Base-by-base conservation (phyloP, 768 basidiomycete species). In the Trametes meyenii region DNA sequence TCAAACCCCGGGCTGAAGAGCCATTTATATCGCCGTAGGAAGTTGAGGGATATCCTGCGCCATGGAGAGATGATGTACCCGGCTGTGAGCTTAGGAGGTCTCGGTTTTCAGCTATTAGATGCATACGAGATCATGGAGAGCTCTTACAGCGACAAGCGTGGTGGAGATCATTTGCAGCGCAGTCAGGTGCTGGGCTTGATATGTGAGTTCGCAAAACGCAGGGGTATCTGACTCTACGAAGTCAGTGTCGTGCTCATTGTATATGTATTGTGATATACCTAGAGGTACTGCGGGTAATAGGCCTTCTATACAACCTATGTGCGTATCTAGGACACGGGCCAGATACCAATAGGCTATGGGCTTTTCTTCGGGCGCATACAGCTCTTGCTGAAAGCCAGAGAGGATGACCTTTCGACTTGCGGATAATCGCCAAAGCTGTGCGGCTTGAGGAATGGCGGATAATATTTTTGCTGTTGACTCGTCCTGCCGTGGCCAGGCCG, bases 291-390 rank as follows among this genome's bases (percentile, higher is more conserved):
- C 70, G 1, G 67, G 63, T 16, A 81, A 50, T 45, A 90, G 55
- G 16, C 74, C 70, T 55, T 89, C 85, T 55, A 90, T 71, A 60
- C 77, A 81, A 3, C 73, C 71, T 10, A 89, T 67, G 64, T 91
- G 86, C 23, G 72, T 72, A 19, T 86, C 83, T 0, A 88, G 74
- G 3, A 92, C 79, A 45, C 81, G 79, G 2, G 81, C 70, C 5
- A 78, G 75, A 67, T 90, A 90, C 87, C 90, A 92, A 73, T 93
- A 92, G 2, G 90, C 87, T 62, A 91, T 84, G 0, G 87, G 77
- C 36, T 77, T 82, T 68, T 94, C 92, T 44, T 88, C 83, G 0
- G 79, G 72, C 21, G 83, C 77, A 67, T 92, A 91, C 7, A 94
- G 72, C 46, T 90, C 88, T 21, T 92, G 72, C 71, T 93, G 90